Conservation (phyloP, 2,329 filamentous ascomycete genomes). For the Sclerotinia spermophila region DNA sequence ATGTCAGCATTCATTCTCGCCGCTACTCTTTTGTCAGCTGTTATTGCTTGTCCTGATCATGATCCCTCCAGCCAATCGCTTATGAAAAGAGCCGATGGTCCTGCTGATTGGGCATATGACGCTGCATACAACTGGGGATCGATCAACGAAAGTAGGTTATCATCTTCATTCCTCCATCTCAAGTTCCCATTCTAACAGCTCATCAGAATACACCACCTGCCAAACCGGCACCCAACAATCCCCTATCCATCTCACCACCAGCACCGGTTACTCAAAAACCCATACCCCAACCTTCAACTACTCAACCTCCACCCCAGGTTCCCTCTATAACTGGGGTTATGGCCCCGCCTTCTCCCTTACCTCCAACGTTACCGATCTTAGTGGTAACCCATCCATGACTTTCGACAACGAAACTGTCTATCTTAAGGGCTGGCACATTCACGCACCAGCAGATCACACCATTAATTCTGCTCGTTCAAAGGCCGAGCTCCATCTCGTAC, state of each 20-base stretch:
- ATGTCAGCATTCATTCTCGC: conserved; percentile 15
- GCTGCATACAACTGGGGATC: conserved; percentile 43
- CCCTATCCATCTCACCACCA: conserved; percentile 44
- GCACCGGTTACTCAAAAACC: conserved; percentile 40
- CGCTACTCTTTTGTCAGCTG: conserved; percentile 15
- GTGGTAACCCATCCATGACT: conserved; percentile 41
- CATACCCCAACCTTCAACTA: conserved; percentile 46
- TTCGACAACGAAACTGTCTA: conserved; percentile 48
- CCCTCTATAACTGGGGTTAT: conserved; percentile 49
- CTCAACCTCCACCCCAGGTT: conserved; percentile 38
- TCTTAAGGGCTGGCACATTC: conserved; percentile 50
- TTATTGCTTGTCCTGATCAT: conserved; percentile 29
- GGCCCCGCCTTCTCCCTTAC: conserved; percentile 45
- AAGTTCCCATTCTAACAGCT: background rate
- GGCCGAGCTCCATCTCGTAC: conserved; percentile 49
- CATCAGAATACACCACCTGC: conserved; percentile 43
- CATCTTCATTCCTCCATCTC: background rate
- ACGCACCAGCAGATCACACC: conserved; percentile 48
- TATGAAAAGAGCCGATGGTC: conserved; percentile 19
- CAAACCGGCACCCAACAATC: conserved; percentile 50
- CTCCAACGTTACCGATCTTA: conserved; percentile 34
- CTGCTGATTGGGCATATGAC: conserved; percentile 37
- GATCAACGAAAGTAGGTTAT: conserved; percentile 34
- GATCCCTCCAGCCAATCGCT: conserved; percentile 19
- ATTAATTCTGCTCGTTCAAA: conserved; percentile 43